Percentiles rank a stretch among this genome's conserved stretches.
Conservation (phyloP, 345 rosid species). For the Linum trigynum region DNA sequence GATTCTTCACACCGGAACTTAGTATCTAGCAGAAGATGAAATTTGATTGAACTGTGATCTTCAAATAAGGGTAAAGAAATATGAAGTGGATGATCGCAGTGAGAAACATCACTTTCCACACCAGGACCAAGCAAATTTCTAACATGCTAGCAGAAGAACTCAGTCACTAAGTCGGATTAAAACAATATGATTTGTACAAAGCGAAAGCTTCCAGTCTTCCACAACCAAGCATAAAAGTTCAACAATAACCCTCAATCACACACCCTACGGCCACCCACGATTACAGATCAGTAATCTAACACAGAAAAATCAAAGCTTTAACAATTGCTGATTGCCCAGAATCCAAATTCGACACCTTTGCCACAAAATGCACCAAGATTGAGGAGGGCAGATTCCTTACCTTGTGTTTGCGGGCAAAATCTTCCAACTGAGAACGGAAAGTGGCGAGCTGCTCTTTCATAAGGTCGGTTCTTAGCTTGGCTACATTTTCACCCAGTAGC, state of each 20-base stretch:
- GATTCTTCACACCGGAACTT: too few relatives aligned
- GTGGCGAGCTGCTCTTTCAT: conserved; percentile 97
- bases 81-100: too few relatives aligned
- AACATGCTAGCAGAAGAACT: background rate
- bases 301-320: too few relatives aligned
- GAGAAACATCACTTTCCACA: too few relatives aligned
- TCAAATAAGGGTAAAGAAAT: too few relatives aligned
- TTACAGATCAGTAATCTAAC: background rate
- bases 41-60: too few relatives aligned
- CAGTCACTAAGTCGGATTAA: background rate
- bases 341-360: background rate
- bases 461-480: conserved; percentile 71
- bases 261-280: background rate
- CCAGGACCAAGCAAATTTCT: background rate
- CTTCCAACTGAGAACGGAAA: conserved; percentile 77
- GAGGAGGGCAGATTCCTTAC: conserved; percentile 18
- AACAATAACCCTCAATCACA: too few relatives aligned
- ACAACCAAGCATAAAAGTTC: background rate
- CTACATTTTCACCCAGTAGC: conserved; percentile 79
- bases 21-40: too few relatives aligned
- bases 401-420: conserved; percentile 91
- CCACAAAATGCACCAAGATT: background rate
- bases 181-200: background rate
- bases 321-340: too few relatives aligned
- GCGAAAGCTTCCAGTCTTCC: background rate